Conservation (phyloP, 441 rosid genomes). For the Manihot esculenta region DNA sequence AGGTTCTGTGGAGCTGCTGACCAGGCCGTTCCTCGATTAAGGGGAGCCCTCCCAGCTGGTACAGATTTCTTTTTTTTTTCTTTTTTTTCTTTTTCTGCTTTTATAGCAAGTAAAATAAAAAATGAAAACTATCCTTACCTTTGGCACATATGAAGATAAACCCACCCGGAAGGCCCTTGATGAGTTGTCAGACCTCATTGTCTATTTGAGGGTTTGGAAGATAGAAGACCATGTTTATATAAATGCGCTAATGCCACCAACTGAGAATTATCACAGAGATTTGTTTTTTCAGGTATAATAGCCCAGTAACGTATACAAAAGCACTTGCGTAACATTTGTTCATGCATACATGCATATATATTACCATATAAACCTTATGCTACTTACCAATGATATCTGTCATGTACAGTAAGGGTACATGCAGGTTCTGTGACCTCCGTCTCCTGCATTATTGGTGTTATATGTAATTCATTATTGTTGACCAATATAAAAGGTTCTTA, state of each 20-base stretch:
- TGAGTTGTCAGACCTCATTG: conserved; percentile 74
- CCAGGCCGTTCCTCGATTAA: conserved; percentile 89
- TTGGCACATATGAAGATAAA: conserved; percentile 56
- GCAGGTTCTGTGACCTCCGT: too few relatives aligned
- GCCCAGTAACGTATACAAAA: background rate
- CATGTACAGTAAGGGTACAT: too few relatives aligned
- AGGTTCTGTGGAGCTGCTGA: conserved; percentile 94
- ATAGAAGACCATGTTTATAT: conserved; percentile 70
- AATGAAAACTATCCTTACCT: conserved; percentile 9
- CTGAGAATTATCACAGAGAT: conserved; percentile 78
- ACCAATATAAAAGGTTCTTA: too few relatives aligned
- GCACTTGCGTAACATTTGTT: too few relatives aligned
- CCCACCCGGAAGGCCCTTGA: conserved; percentile 75
- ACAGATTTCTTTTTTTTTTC: conserved; percentile 22
- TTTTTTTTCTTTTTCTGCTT: background rate
- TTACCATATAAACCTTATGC: too few relatives aligned
- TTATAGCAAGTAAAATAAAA: background rate
- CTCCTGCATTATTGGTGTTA: too few relatives aligned
- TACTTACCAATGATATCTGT: too few relatives aligned
- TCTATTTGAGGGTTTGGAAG: conserved; percentile 84
- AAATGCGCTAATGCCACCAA: conserved; percentile 90
- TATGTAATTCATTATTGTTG: too few relatives aligned
- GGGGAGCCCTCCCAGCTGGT: conserved; percentile 96
- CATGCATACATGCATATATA: background rate
- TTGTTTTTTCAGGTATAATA: conserved; percentile 77